Percentiles rank a stretch among this genome's conserved stretches.
These are phyloP conservation scores for Ophiostoma novo-ulmi DNA, from an alignment of 2,329 filamentous ascomycete genomes.

Conservation along the genomic window DNA sequence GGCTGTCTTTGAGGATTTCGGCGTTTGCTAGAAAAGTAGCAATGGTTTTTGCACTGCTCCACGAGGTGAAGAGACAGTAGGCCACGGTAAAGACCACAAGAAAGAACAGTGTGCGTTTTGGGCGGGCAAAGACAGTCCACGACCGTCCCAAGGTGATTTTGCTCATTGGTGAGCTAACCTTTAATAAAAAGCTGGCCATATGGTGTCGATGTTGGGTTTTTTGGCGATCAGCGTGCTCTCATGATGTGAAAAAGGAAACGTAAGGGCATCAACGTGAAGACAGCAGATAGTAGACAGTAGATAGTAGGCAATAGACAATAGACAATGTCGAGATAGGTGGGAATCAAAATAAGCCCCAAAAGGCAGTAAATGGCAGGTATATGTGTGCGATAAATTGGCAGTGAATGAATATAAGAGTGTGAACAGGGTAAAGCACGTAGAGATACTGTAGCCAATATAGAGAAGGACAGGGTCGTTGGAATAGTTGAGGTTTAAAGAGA, in stretches of 20 bases:
- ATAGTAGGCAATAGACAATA: too few species aligned
- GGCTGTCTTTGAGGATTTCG: slow-evolving; percentile 16
- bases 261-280: not conserved
- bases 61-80: slow-evolving; percentile 15
- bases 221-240: not conserved
- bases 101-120: slow-evolving; percentile 11
- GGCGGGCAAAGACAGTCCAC: slow-evolving; percentile 14
- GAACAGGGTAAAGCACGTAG: not conserved
- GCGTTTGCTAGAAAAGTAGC: slow-evolving; percentile 12
- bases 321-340: not conserved
- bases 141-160: slow-evolving; percentile 11
- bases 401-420: not conserved
- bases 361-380: not conserved
- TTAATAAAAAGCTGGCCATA: not conserved
- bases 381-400: not conserved
- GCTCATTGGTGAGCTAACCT: slow-evolving; percentile 13
- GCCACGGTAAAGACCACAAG: not conserved
- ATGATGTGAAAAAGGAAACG: not conserved
- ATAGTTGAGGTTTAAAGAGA: not conserved
- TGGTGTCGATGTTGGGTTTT: not conserved
- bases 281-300: not conserved
- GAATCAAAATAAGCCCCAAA: not conserved
- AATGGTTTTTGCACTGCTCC: slow-evolving; percentile 7
- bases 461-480: not conserved
- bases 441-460: not conserved